Percentiles rank a stretch among this genome's conserved stretches.
phyloP scores from a whole-genome alignment of 305 asterid genomes.

The Solanum aculeatissimum region DNA sequence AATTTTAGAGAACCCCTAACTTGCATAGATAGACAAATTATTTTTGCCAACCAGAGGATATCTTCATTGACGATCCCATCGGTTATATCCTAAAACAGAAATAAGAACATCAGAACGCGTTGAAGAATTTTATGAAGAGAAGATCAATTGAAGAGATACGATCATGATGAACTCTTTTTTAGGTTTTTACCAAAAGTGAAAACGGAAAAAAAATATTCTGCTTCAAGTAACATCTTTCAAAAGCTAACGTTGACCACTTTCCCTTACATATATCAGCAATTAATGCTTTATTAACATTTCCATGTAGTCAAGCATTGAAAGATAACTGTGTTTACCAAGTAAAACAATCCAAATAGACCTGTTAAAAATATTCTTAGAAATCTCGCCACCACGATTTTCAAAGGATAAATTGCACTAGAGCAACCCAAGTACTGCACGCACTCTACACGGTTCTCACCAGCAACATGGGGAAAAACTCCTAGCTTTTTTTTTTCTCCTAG shows the following conservation, averaged over 20 bases:
- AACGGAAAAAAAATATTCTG: background rate
- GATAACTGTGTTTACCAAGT: background rate
- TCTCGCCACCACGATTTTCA: background rate
- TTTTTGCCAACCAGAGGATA: background rate
- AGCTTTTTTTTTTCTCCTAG: background rate
- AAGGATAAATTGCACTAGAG: background rate
- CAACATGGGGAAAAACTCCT: background rate
- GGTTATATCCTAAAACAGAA: background rate
- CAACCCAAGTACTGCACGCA: background rate
- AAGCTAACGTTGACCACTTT: background rate
- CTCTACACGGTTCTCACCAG: background rate
- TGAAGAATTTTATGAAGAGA: background rate
- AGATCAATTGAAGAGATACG: background rate
- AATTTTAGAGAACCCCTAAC: background rate
- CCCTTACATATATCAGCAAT: background rate
- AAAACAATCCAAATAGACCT: background rate
- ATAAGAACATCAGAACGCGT: background rate
- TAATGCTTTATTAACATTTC: background rate
- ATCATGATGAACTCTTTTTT: background rate
- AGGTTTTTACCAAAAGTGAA: background rate
- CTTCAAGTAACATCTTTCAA: background rate
- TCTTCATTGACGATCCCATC: background rate
- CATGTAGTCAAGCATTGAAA: background rate
- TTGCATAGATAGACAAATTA: background rate
- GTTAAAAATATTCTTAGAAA: background rate